These are phyloP conservation scores for Trichocladium uniseriatum DNA, from an alignment of 495 filamentous ascomycete species.

Conservation along the genomic window DNA sequence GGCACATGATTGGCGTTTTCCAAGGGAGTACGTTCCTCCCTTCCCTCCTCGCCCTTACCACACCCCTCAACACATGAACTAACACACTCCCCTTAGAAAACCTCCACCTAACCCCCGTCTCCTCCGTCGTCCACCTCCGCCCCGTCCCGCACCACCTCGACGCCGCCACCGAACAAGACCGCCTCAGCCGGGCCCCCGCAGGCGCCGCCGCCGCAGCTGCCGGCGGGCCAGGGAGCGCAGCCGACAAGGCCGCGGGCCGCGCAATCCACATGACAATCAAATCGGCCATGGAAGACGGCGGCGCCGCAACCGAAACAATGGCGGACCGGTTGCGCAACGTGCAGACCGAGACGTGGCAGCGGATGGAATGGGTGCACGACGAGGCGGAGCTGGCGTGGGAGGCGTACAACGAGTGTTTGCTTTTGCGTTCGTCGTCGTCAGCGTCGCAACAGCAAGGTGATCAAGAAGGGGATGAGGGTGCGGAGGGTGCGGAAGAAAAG, in stretches of 20 bases:
- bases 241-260: slow-evolving; percentile 17
- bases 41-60: neutral
- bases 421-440: slow-evolving; percentile 16
- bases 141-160: slow-evolving; percentile 42
- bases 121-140: slow-evolving; percentile 36
- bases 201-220: slow-evolving; percentile 7
- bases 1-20: slow-evolving; percentile 43
- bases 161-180: slow-evolving; percentile 36
- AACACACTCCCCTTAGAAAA: slow-evolving; percentile 25
- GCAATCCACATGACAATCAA: slow-evolving; percentile 48
- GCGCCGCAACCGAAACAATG: slow-evolving; percentile 37
- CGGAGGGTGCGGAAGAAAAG: slow-evolving; percentile 9
- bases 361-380: slow-evolving; percentile 37
- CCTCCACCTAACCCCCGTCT: slow-evolving; percentile 40
- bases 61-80: neutral
- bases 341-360: slow-evolving; percentile 35
- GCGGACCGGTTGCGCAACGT: slow-evolving; percentile 37
- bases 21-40: slow-evolving; percentile 32
- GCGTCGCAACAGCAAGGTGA: neutral
- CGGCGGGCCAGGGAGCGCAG: too few species aligned
- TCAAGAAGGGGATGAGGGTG: neutral
- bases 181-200: slow-evolving; percentile 22
- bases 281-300: slow-evolving; percentile 35
- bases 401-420: slow-evolving; percentile 33
- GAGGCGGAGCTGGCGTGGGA: slow-evolving; percentile 35